Conservation (phyloP, 139 green algal species). For the Coelastrella sp. region DNA sequence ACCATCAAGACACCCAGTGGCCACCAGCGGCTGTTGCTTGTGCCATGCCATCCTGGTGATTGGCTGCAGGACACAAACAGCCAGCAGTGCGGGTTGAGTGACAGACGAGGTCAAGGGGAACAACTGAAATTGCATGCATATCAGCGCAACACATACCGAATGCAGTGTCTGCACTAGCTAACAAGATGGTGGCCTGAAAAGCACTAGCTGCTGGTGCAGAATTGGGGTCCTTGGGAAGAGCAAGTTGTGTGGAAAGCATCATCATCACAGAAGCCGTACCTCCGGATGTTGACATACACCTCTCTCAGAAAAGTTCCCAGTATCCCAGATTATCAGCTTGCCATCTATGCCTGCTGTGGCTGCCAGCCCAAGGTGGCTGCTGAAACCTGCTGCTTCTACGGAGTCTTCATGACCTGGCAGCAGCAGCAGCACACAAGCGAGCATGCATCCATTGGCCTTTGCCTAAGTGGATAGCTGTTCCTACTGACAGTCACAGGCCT, state of each 20-base stretch:
- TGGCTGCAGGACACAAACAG: slow-evolving; percentile 40
- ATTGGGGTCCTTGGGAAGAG: too few species aligned
- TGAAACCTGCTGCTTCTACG: slow-evolving; percentile 83
- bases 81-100: not conserved
- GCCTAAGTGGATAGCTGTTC: not conserved
- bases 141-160: too few species aligned
- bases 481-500: too few species aligned
- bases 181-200: too few species aligned
- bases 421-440: not conserved
- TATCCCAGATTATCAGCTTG: slow-evolving; percentile 86
- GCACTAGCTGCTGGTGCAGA: too few species aligned
- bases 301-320: slow-evolving; percentile 55
- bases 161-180: too few species aligned
- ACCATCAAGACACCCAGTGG: slow-evolving; percentile 87
- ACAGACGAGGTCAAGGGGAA: too few species aligned
- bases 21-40: slow-evolving; percentile 75
- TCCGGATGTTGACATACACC: slow-evolving; percentile 76
- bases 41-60: slow-evolving; percentile 77
- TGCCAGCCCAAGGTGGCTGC: slow-evolving; percentile 63
- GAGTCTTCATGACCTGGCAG: slow-evolving; percentile 79
- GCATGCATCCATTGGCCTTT: not conserved
- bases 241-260: too few species aligned
- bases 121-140: too few species aligned
- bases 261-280: slow-evolving; percentile 39
- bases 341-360: slow-evolving; percentile 81